These are phyloP conservation scores for Piper betle DNA, from an alignment of 164 flowering plant species.

Conservation along the genomic window DNA sequence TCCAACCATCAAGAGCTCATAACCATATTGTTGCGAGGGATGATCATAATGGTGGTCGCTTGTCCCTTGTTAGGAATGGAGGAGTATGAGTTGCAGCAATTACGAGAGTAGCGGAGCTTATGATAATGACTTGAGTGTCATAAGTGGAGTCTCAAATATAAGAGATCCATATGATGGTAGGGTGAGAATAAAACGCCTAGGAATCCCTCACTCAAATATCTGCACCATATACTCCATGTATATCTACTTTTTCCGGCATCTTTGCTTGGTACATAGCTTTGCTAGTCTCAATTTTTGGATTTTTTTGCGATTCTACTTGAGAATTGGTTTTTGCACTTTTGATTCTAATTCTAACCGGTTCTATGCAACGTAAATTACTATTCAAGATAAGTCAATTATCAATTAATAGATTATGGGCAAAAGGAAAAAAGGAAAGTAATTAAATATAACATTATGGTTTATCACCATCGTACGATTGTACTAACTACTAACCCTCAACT, in stretches of 20 bases:
- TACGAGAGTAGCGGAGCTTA: slow-evolving; percentile 8
- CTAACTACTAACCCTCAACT: no score
- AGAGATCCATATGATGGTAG: slow-evolving; percentile 6
- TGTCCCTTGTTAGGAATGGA: neutral
- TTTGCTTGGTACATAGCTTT: slow-evolving; percentile 38
- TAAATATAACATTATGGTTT: no score
- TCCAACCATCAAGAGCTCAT: slow-evolving; percentile 16
- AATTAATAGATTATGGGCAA: no score
- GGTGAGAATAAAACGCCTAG: slow-evolving; percentile 33
- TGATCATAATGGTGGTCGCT: neutral
- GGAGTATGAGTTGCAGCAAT: neutral
- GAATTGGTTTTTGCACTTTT: no score
- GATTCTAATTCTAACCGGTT: no score
- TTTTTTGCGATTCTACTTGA: no score
- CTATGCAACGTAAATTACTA: no score
- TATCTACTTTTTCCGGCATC: slow-evolving; percentile 46
- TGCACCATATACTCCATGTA: slow-evolving; percentile 48
- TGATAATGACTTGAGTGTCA: slow-evolving; percentile 21
- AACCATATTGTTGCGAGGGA: neutral
- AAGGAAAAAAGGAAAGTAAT: no score
- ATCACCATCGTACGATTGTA: no score
- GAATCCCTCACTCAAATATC: slow-evolving; percentile 69
- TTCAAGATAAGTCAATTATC: no score
- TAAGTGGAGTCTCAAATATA: slow-evolving; percentile 8
- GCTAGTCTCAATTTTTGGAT: no score